These are phyloP conservation scores for Anthracocystis walkeri DNA, from an alignment of 1,284 basidiomycete species.

Conservation along the genomic window DNA sequence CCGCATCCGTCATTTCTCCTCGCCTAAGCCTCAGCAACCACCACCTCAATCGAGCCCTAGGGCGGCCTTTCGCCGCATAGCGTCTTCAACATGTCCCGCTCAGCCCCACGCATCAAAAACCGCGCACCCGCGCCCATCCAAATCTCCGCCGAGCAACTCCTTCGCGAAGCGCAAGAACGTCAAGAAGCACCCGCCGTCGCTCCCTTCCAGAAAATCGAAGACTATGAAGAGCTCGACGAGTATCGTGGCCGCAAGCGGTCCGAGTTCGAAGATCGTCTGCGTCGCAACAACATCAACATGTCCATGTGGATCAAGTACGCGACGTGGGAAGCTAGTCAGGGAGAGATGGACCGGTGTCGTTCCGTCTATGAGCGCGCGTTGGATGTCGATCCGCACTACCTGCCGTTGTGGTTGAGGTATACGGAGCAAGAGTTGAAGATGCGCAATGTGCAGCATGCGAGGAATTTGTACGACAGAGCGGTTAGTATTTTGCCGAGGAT, in stretches of 20 bases:
- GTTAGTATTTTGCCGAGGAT: slow-evolving; percentile 94
- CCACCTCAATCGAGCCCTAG: neutral
- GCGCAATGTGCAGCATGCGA: slow-evolving; percentile 93
- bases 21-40: neutral
- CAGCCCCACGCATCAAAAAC: slow-evolving; percentile 83
- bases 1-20: neutral
- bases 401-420: slow-evolving; percentile 94
- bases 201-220: slow-evolving; percentile 76
- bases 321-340: slow-evolving; percentile 89
- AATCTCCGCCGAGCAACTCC: slow-evolving; percentile 97
- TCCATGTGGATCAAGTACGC: slow-evolving; percentile 75
- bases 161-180: slow-evolving; percentile 96
- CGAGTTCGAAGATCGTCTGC: slow-evolving; percentile 95
- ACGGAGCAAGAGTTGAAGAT: slow-evolving; percentile 98
- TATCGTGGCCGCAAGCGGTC: slow-evolving; percentile 93
- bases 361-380: slow-evolving; percentile 96
- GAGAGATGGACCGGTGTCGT: slow-evolving; percentile 77
- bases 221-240: slow-evolving; percentile 96
- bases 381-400: slow-evolving; percentile 89
- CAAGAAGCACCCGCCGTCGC: slow-evolving; percentile 86
- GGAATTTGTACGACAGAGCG: slow-evolving; percentile 95
- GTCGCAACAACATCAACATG: slow-evolving; percentile 83
- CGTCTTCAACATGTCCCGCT: slow-evolving; percentile 42
- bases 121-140: slow-evolving; percentile 91
- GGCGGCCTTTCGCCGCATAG: slow-evolving; percentile 8